These are phyloP conservation scores for Craterostigma plantagineum DNA, from an alignment of 257 asterid species.

Conservation along the genomic window DNA sequence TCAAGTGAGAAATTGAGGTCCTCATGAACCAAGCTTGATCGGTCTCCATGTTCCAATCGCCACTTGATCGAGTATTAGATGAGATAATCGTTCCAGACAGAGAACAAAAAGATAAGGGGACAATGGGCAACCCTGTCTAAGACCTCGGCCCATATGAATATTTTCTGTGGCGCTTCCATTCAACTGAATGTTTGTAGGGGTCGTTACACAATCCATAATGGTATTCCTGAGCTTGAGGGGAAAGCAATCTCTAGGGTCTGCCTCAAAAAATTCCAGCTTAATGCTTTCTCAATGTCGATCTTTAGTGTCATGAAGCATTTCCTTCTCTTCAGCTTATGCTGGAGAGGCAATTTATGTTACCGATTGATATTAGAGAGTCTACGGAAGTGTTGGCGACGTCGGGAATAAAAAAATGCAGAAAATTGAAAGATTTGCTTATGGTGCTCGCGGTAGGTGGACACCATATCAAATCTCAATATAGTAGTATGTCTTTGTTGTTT, in stretches of 20 bases:
- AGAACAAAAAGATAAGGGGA: not conserved
- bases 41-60: not conserved
- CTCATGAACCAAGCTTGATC: not conserved
- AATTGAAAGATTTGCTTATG: no score
- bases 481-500: no score
- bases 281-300: not conserved
- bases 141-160: not conserved
- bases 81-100: not conserved
- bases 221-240: not conserved
- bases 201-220: not conserved
- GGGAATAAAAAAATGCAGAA: no score
- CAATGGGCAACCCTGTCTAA: not conserved
- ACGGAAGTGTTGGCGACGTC: no score
- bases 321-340: not conserved
- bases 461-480: no score
- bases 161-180: not conserved
- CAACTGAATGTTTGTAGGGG: not conserved
- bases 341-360: no score
- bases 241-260: not conserved
- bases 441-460: no score
- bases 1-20: not conserved
- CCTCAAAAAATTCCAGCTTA: not conserved
- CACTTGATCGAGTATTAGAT: not conserved
- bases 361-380: no score
- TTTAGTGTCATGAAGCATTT: not conserved